Percentiles rank a stretch among this genome's conserved stretches.
Evolutionary conservation across 2,329 filamentous ascomycete genomes (phyloP).

Genomic region (Alternaria conjuncta): DNA sequence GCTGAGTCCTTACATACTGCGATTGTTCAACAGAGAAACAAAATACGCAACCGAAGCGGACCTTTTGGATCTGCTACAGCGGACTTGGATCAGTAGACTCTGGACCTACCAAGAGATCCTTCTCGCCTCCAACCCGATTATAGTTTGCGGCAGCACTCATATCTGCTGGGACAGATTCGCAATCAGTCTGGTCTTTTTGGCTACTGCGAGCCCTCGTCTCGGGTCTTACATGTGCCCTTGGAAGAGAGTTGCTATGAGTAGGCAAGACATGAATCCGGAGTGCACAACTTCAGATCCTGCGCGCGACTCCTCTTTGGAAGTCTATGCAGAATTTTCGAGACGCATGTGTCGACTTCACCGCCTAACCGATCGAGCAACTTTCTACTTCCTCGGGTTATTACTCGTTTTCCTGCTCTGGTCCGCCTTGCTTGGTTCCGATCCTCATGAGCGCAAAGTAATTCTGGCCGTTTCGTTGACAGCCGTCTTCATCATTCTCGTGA

Average conservation of each 20-base stretch:
- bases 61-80: background rate
- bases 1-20: background rate
- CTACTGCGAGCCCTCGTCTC: background rate
- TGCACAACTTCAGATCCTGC: too few species aligned
- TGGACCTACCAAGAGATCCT: background rate
- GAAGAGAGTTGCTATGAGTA: background rate
- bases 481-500: too few species aligned
- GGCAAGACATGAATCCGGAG: background rate
- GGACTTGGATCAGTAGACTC: background rate
- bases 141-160: background rate
- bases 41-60: background rate
- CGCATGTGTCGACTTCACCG: too few species aligned
- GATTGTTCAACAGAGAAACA: background rate
- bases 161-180: background rate
- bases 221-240: background rate
- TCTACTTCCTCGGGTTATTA: too few species aligned
- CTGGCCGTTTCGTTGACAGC: too few species aligned
- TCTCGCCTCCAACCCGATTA: background rate
- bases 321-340: background rate
- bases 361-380: too few species aligned
- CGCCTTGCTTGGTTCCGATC: too few species aligned
- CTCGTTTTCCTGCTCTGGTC: too few species aligned
- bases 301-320: too few species aligned
- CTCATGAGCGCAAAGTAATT: too few species aligned
- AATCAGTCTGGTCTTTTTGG: background rate